Conservation (phyloP, 2,329 filamentous ascomycete species). For the Clarireedia homoeocarpa region DNA sequence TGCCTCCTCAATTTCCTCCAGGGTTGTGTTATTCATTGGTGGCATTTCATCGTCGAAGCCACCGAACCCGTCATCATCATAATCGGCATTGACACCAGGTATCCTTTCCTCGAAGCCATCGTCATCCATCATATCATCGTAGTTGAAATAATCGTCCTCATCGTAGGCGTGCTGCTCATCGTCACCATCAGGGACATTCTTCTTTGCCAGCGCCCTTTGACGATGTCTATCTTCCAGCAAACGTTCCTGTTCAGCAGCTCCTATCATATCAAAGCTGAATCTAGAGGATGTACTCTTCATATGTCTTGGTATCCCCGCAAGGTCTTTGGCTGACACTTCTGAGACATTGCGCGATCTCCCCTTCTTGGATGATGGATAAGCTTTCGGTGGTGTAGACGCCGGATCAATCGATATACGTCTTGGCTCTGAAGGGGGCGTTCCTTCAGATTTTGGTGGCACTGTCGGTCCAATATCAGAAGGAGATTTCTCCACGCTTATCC, state of each 20-base stretch:
- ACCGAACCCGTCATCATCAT: constrained; percentile 20
- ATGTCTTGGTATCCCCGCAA: constrained; percentile 46
- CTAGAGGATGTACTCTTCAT: constrained; percentile 72
- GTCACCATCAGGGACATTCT: constrained; percentile 33
- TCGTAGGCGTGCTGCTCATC: constrained; percentile 31
- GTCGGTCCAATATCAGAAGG: constrained; percentile 19
- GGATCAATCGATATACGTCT: constrained; percentile 24
- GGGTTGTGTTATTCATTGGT: constrained; percentile 16
- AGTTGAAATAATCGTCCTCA: constrained; percentile 53
- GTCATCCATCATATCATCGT: constrained; percentile 47
- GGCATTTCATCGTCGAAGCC: constrained; percentile 16
- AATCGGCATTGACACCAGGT: constrained; percentile 46
- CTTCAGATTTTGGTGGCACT: constrained; percentile 20
- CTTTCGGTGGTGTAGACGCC: constrained; percentile 19
- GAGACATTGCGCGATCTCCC: constrained; percentile 44
- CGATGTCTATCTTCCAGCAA: constrained; percentile 66
- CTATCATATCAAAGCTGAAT: constrained; percentile 77
- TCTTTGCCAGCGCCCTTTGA: constrained; percentile 56
- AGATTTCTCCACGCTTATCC: constrained; percentile 15
- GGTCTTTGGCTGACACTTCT: constrained; percentile 37
- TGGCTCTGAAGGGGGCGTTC: constrained; percentile 8
- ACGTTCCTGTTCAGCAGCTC: constrained; percentile 59
- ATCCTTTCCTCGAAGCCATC: constrained; percentile 56
- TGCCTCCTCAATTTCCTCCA: constrained; percentile 27
- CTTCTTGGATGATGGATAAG: constrained; percentile 16